phyloP scores from a whole-genome alignment of 768 basidiomycete genomes.

The Mycena alexandri region DNA sequence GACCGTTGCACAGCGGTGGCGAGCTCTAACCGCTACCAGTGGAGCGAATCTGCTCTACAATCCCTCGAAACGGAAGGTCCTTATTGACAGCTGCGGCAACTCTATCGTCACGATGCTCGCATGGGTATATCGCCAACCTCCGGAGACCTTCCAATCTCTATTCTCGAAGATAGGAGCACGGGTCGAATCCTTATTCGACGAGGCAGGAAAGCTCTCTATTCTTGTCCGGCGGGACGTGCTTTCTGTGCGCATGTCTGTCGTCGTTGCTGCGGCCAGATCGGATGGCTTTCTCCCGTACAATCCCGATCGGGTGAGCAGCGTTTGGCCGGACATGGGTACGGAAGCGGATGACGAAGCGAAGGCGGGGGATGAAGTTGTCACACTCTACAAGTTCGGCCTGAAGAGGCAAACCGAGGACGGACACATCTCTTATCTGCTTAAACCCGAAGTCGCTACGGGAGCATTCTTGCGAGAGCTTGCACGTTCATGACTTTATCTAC shows the following conservation, averaged over 20 bases:
- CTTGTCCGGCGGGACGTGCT: conserved; percentile 35
- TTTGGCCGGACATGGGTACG: conserved; percentile 37
- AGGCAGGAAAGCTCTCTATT: conserved; percentile 31
- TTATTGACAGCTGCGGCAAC: neutral
- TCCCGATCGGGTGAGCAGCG: neutral
- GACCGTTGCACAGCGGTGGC: conserved; percentile 36
- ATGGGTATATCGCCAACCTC: conserved; percentile 28
- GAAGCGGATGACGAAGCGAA: conserved; percentile 27
- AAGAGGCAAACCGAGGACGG: conserved; percentile 13
- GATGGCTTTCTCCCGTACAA: conserved; percentile 17
- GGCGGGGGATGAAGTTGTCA: conserved; percentile 33
- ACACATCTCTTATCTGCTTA: conserved; percentile 4
- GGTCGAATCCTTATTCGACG: conserved; percentile 19
- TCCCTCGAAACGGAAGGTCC: neutral
- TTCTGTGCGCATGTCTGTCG: conserved; percentile 35
- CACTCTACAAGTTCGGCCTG: conserved; percentile 32
- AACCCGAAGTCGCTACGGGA: conserved; percentile 33
- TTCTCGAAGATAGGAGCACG: neutral
- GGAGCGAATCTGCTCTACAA: neutral
- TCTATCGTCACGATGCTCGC: conserved; percentile 16
- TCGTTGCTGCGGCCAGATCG: conserved; percentile 1
- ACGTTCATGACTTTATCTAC: neutral
- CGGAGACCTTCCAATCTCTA: conserved; percentile 21
- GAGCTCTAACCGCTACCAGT: conserved; percentile 27
- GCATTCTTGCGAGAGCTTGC: conserved; percentile 34